Evolutionary conservation across 306 rosid genomes (phyloP).

Genomic region (Macrotyloma uniflorum): DNA sequence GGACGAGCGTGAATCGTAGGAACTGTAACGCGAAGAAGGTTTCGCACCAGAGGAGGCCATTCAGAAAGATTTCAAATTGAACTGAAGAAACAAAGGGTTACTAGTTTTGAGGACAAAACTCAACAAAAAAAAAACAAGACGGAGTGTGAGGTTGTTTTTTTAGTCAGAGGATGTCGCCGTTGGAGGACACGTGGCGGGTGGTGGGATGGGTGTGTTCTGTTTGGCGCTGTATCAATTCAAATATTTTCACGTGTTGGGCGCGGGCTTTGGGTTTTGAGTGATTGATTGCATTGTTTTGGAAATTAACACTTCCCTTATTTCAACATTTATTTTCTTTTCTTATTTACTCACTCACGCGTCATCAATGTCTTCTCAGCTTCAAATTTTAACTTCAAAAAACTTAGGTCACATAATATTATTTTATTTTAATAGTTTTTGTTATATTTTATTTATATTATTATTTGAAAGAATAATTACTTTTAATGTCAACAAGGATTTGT

Average conservation of each 20-base stretch:
- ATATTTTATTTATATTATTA: too few species aligned
- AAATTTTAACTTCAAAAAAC: too few species aligned
- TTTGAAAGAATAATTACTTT: too few species aligned
- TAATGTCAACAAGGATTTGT: too few species aligned
- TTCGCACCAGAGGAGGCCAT: slow-evolving; percentile 59
- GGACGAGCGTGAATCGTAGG: slow-evolving; percentile 81
- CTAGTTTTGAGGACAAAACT: not conserved
- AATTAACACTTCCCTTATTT: not conserved
- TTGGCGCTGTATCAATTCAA: slow-evolving; percentile 71
- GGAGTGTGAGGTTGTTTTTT: not conserved
- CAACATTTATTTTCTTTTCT: not conserved
- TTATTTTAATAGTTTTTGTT: too few species aligned
- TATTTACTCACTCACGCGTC: not conserved
- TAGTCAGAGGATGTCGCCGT: slow-evolving; percentile 7
- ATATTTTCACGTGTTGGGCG: slow-evolving; percentile 50
- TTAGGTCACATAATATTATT: too few species aligned
- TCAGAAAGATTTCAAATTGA: not conserved
- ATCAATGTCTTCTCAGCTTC: not conserved
- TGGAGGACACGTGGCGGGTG: slow-evolving; percentile 56
- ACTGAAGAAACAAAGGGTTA: not conserved
- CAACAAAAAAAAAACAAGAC: not conserved
- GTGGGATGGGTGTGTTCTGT: not conserved
- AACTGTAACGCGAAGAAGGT: slow-evolving; percentile 80
- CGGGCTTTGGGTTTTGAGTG: slow-evolving; percentile 20
- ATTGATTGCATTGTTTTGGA: not conserved